Evolutionary conservation across 2,329 filamentous ascomycete genomes (phyloP), one percentile per base, ranked within the genome.

Genomic region (Beauveria pseudobassiana): DNA sequence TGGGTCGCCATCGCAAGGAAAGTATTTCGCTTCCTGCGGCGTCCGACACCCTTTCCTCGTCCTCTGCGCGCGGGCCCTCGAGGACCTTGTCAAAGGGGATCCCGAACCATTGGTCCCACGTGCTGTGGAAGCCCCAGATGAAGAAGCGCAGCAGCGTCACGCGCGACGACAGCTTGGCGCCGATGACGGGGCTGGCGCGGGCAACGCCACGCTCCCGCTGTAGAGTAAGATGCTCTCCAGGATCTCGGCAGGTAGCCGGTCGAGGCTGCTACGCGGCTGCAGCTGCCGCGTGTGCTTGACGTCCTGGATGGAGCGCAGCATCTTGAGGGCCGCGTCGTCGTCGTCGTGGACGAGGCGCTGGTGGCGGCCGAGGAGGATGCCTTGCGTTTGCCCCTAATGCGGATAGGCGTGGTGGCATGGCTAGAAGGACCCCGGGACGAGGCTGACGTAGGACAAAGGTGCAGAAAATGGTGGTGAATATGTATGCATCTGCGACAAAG

Each of bases 151-250:
- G 59, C 18, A 76, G 69, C 1, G 76, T 77, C 7, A 67, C 70
- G 12, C 70, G 70, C 0, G 67, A 66, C 7, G 82, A 83, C 16
- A 86, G 75, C 50, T 77, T 73, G 28, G 70, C 68, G 26, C 80
- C 79, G 34, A 86, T 71, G 38, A 74, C 69, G 12, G 69, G 76
- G 57, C 75, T 79, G 54, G 76, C 73, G 5, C 72, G 74, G 0
- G 75, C 1, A 86, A 72, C 56, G 77, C 74, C 52, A 80, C 64
- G 64, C 82, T 84, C 63, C 71, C 68, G 54, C 81, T 83, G 58
- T 79, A 70, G 64, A 81, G 69, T 60, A 84, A 78, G 53, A 86
- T 82, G 38, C 64, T 73, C 67, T 84, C 80, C 14, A 85, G 74
- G 26, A 85, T 72, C 68, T 85, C 83, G 7, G 77, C 68, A 0